Percentiles rank a stretch among this genome's conserved stretches.
phyloP scores from a whole-genome alignment of 768 basidiomycete species.

The Leccinum olivaceopallidum region DNA sequence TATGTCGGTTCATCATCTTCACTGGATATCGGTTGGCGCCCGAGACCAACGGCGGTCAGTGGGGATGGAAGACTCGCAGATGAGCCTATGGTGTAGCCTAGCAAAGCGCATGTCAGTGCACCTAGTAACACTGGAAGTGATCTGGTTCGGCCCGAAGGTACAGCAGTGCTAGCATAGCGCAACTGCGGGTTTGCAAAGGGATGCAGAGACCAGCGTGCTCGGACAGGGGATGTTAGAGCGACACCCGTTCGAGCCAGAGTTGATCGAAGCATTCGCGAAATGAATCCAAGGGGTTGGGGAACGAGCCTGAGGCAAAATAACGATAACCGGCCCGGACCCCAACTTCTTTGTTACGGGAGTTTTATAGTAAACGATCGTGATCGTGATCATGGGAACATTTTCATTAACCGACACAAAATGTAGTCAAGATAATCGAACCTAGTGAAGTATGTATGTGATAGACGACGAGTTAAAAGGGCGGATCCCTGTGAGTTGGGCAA shows the following conservation, averaged over 20 bases:
- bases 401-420: neutral
- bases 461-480: neutral
- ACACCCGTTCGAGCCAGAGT: slow-evolving; percentile 1
- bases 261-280: slow-evolving; percentile 17
- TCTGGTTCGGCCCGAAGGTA: neutral
- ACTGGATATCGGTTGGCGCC: neutral
- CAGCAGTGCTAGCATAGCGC: slow-evolving; percentile 13
- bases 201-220: neutral
- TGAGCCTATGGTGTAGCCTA: slow-evolving; percentile 29
- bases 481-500: slow-evolving; percentile 37
- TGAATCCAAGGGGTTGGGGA: neutral
- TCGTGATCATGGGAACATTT: neutral
- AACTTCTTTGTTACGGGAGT: neutral
- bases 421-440: neutral
- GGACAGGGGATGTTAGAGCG: neutral
- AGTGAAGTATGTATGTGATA: neutral
- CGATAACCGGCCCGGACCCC: neutral
- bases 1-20: slow-evolving; percentile 35
- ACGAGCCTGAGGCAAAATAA: neutral
- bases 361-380: neutral
- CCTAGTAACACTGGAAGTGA: slow-evolving; percentile 15
- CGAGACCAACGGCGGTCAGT: slow-evolving; percentile 2
- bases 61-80: slow-evolving; percentile 5
- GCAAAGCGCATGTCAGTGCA: slow-evolving; percentile 19
- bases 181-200: neutral